Evolutionary conservation across 2,329 filamentous ascomycete genomes (phyloP), one percentile per base, ranked within the genome.

Genomic region (Beauveria brongniartii): DNA sequence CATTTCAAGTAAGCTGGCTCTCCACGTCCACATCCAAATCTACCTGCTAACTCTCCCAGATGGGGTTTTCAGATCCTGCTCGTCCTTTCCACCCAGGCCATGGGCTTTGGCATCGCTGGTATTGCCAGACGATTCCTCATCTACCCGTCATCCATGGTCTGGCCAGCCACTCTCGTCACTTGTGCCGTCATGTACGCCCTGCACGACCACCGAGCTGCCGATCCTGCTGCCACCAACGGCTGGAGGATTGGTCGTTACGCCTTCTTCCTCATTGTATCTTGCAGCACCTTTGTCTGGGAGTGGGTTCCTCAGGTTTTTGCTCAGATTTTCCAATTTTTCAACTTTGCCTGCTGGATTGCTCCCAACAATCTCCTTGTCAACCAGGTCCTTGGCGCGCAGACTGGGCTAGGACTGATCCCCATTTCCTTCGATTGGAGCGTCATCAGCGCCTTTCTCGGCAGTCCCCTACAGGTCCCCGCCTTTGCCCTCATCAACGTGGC

Each of bases 391-490:
- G 86, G 86, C 3, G 84, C 83, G 6, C 77, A 78, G 59, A 81
- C 81, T 6, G 85, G 86, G 0, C 72, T 88, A 5, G 84, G 82
- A 0, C 72, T 89, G 14, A 75, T 88, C 28, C 85, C 85, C 12
- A 78, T 88, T 16, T 87, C 85, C 0, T 84, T 89, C 61, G 86
- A 89, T 71, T 89, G 86, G 86, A 81, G 80, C 55, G 78, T 83
- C 58, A 76, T 86, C 62, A 78, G 80, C 1, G 83, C 80, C 12
- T 87, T 81, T 66, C 74, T 82, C 56, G 70, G 72, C 12, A 82
- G 78, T n/a, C 84, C 83, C 9, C 71, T 87, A 26, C 83, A 85
- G 61, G 78, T 82, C 1, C 84, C 84, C 2, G 84, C 80, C 69
- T 82, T 84, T 67, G 83, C 83, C 16, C 81, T 86, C 59, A 77